phyloP scores from a whole-genome alignment of 805 yeast genomes.

The Hanseniaspora valbyensis region DNA sequence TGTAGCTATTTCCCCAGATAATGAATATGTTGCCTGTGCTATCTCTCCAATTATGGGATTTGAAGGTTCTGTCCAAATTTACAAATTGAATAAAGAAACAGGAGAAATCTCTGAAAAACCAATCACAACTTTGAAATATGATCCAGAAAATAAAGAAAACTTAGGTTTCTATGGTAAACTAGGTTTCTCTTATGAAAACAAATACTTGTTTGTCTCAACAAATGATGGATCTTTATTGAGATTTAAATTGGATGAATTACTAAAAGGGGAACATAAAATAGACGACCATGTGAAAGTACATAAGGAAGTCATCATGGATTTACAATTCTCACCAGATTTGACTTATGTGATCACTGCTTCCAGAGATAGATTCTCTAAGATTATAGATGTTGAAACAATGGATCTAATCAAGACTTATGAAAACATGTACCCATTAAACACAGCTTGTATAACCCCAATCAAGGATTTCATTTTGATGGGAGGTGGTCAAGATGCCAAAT shows the following conservation, averaged over 20 bases:
- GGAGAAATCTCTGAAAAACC: conserved; percentile 27
- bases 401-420: conserved; percentile 60
- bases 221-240: conserved; percentile 77
- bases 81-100: conserved; percentile 39
- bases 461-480: conserved; percentile 89
- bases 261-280: conserved; percentile 38
- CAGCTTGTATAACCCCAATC: conserved; percentile 86
- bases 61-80: conserved; percentile 64
- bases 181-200: conserved; percentile 71
- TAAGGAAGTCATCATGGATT: conserved; percentile 69
- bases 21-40: conserved; percentile 56
- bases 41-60: conserved; percentile 90
- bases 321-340: conserved; percentile 78
- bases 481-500: conserved; percentile 99
- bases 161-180: conserved; percentile 26
- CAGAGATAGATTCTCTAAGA: conserved; percentile 74
- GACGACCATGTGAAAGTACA: conserved; percentile 53
- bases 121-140: not conserved
- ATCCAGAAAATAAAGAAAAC: conserved; percentile 18
- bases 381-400: conserved; percentile 68
- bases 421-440: conserved; percentile 88
- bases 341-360: conserved; percentile 88
- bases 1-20: conserved; percentile 76
- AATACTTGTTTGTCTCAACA: conserved; percentile 73
- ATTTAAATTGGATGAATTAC: conserved; percentile 36